A percentile compares a stretch with the other conserved stretches of the same genome.
These are phyloP conservation scores for Gloeostereum incarnatum DNA, from an alignment of 768 basidiomycete genomes.

Conservation along the genomic window DNA sequence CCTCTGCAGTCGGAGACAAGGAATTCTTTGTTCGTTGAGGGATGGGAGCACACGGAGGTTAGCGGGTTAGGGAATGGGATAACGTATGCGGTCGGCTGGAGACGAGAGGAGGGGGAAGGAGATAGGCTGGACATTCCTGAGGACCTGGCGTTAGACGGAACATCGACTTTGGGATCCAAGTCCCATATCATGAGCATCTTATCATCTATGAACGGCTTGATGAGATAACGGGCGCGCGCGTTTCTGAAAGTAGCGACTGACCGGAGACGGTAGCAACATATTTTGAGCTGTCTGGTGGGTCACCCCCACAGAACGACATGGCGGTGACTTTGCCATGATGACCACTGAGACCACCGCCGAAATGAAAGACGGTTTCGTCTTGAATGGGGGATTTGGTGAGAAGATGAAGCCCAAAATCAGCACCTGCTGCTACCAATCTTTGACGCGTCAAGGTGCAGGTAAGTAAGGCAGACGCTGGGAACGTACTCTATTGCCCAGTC, in stretches of 20 bases:
- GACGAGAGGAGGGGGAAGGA: slow-evolving; percentile 26
- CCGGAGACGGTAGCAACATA: slow-evolving; percentile 81
- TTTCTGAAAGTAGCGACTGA: slow-evolving; percentile 14
- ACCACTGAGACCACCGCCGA: slow-evolving; percentile 75
- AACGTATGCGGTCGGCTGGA: slow-evolving; percentile 72
- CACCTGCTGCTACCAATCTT: slow-evolving; percentile 54
- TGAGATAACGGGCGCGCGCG: slow-evolving; percentile 3
- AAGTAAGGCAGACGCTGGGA: slow-evolving; percentile 1
- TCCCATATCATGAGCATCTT: slow-evolving; percentile 86
- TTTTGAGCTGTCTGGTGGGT: slow-evolving; percentile 52
- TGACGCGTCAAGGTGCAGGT: slow-evolving; percentile 1
- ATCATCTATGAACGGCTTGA: slow-evolving; percentile 42
- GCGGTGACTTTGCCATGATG: slow-evolving; percentile 75
- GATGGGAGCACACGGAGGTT: slow-evolving; percentile 58
- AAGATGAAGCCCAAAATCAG: slow-evolving; percentile 63
- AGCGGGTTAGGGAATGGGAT: slow-evolving; percentile 70
- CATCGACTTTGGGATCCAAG: slow-evolving; percentile 47
- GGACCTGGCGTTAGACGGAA: slow-evolving; percentile 26
- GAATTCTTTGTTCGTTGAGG: slow-evolving; percentile 68
- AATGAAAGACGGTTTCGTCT: slow-evolving; percentile 50
- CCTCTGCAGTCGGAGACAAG: slow-evolving; percentile 70
- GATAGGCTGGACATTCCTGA: slow-evolving; percentile 17
- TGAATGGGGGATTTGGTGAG: slow-evolving; percentile 45
- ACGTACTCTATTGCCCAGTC: slow-evolving; percentile 69
- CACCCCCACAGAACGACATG: slow-evolving; percentile 74